Conservation (phyloP, 306 rosid genomes). For the Betula pendula region DNA sequence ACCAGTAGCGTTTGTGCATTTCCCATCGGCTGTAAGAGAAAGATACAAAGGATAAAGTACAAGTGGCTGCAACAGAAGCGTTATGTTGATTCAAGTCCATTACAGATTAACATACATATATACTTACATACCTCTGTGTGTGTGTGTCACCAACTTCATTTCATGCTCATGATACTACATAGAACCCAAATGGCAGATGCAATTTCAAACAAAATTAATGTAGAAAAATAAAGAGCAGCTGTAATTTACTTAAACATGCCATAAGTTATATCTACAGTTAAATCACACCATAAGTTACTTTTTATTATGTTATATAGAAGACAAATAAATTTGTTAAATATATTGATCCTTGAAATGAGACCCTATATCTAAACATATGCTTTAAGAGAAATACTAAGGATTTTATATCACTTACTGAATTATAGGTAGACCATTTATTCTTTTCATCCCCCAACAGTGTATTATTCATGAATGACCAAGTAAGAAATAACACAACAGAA, state of each 20-base stretch:
- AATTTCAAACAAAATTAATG: not conserved
- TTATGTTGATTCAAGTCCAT: not conserved
- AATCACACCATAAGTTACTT: not conserved
- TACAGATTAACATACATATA: not conserved
- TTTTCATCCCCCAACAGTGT: not conserved
- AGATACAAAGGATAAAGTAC: constrained; percentile 17
- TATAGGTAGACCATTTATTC: not conserved
- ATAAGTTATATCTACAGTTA: not conserved
- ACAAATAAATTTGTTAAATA: not conserved
- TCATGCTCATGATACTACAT: not conserved
- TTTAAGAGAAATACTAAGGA: not conserved
- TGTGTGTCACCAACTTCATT: not conserved
- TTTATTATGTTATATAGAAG: not conserved
- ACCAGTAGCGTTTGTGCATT: constrained; percentile 71
- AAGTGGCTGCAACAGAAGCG: not conserved
- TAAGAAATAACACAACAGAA: not conserved
- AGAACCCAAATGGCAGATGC: not conserved
- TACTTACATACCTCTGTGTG: not conserved
- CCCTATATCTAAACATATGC: not conserved
- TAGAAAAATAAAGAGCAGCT: not conserved
- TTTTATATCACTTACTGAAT: not conserved
- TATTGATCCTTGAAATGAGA: not conserved
- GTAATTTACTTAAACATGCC: not conserved
- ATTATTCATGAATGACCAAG: not conserved
- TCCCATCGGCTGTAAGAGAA: constrained; percentile 60